These are phyloP conservation scores for Candolleomyces efflorescens DNA, from an alignment of 768 basidiomycete genomes.

Conservation along the genomic window DNA sequence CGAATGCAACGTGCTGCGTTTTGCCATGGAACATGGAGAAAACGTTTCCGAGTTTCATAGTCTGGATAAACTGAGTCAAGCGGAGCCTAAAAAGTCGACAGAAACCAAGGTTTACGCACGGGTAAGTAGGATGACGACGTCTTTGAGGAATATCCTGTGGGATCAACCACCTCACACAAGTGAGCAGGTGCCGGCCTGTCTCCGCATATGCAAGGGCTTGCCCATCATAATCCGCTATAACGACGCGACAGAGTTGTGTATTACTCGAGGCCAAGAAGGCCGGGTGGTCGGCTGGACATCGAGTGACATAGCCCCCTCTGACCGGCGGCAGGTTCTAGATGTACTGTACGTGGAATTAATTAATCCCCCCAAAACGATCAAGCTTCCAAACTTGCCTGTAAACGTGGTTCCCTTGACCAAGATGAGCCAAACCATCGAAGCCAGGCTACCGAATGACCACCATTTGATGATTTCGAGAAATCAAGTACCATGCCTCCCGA, in stretches of 20 bases:
- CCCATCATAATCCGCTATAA: conserved; percentile 21
- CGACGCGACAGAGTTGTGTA: conserved; percentile 14
- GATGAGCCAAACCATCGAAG: background rate
- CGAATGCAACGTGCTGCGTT: conserved; percentile 22
- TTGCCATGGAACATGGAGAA: conserved; percentile 28
- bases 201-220: conserved; percentile 16
- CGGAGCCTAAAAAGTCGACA: background rate
- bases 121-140: background rate
- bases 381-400: conserved; percentile 20
- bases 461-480: background rate
- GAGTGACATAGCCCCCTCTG: no score
- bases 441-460: background rate
- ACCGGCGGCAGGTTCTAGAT: conserved; percentile 15
- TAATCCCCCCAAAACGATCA: conserved; percentile 17
- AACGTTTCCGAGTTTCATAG: conserved; percentile 19
- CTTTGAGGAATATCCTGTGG: background rate
- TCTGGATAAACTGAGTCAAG: background rate
- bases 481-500: background rate
- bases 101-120: background rate
- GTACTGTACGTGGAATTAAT: conserved; percentile 23
- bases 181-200: conserved; percentile 14
- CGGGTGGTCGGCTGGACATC: conserved; percentile 13
- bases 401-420: conserved; percentile 22
- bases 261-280: conserved; percentile 8
- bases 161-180: background rate